Conservation (phyloP, 768 basidiomycete genomes). For the Amanita polypyramis region DNA sequence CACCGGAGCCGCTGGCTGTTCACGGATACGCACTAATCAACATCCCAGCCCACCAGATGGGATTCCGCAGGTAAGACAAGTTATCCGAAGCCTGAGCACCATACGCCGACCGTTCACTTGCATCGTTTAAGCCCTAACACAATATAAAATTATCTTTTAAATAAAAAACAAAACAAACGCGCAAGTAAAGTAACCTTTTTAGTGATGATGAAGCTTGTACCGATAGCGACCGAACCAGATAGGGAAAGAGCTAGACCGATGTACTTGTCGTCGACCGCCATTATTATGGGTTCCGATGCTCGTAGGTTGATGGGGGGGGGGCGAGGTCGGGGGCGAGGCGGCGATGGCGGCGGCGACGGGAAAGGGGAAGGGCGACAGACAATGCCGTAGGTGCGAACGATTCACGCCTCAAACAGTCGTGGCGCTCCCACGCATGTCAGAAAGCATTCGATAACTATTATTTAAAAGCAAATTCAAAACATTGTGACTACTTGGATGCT, state of each 20-base stretch:
- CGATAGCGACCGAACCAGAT: constrained; percentile 77
- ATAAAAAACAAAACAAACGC: not conserved
- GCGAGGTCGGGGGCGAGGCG: not conserved
- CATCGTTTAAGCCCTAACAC: constrained; percentile 79
- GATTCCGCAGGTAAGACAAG: constrained; percentile 78
- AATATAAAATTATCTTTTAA: constrained; percentile 1
- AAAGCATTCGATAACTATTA: not conserved
- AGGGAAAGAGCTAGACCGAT: constrained; percentile 88
- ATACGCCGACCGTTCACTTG: constrained; percentile 40
- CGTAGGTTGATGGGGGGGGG: not conserved
- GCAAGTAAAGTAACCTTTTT: constrained; percentile 64
- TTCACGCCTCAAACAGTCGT: not conserved
- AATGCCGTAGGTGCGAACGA: too few relatives aligned
- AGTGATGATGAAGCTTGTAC: constrained; percentile 96
- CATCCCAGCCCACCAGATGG: constrained; percentile 98
- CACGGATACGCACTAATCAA: constrained; percentile 60
- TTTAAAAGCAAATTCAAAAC: constrained; percentile 1
- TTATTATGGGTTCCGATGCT: not conserved
- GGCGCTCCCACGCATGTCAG: not conserved
- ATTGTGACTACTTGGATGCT: not conserved
- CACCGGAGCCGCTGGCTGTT: constrained; percentile 2
- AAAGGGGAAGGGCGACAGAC: not conserved
- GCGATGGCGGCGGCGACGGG: not conserved
- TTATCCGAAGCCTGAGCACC: constrained; percentile 68
- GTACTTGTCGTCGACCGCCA: constrained; percentile 88